Percentiles rank a stretch among this genome's conserved stretches.
Evolutionary conservation across 208 protist genomes (phyloP).

Genomic region (Angomonas deanei): DNA sequence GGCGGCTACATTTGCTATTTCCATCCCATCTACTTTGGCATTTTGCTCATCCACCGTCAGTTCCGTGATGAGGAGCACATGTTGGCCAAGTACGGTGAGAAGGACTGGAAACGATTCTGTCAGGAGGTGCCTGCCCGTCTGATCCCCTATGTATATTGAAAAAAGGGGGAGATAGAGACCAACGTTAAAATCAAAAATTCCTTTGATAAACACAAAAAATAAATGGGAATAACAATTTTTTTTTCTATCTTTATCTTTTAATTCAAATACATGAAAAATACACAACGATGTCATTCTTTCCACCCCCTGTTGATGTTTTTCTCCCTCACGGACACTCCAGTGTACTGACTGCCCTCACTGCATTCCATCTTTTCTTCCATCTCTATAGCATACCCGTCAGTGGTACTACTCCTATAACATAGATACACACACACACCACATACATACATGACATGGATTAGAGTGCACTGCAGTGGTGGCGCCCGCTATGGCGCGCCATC

Average conservation of each 20-base stretch:
- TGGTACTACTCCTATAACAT: neutral
- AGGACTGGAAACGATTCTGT: conserved; percentile 91
- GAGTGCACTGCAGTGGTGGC: conserved; percentile 39
- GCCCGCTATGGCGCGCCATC: conserved; percentile 52
- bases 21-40: conserved; percentile 92
- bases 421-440: neutral
- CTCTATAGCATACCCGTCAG: no score
- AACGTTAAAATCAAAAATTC: neutral
- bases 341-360: no score
- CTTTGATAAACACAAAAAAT: conserved; percentile 7
- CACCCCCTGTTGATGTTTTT: no score
- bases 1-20: conserved; percentile 84
- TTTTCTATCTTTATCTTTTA: neutral
- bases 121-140: conserved; percentile 82
- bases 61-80: conserved; percentile 92
- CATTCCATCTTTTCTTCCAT: no score
- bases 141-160: conserved; percentile 86
- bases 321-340: no score
- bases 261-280: neutral
- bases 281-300: neutral
- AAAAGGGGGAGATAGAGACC: neutral
- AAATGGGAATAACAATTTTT: conserved; percentile 5
- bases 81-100: conserved; percentile 86
- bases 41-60: conserved; percentile 92
- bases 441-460: conserved; percentile 58